Evolutionary conservation across 1,139 yeast genomes (phyloP), one percentile per base, ranked within the genome.

Genomic region (Wickerhamomyces sp.): DNA sequence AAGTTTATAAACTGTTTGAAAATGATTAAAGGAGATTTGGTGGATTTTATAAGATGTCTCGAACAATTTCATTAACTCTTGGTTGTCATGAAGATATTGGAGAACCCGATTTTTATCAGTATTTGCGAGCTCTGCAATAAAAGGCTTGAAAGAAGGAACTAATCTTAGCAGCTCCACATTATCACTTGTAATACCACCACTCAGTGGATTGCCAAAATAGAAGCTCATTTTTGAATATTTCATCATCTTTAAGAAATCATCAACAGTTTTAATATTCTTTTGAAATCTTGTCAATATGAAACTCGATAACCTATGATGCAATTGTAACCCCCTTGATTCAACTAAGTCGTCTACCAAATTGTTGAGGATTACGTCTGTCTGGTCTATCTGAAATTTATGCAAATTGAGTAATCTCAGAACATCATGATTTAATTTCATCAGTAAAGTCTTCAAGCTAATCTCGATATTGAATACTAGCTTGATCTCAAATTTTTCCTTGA

Each of bases 151-250:
- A 5, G 57, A 51, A 3, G 54, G 53, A n/a, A 49, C 26, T 45
- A 40, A 50, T 33, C 53, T 46, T 3, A 54, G 21, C 4, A 49
- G 43, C 3, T 31, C 28, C 12, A 21, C 54, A 36, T 67, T 63
- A 9, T 47, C 48, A 16, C n/a, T 22, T 17, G 50, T 47, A 20
- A 54, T 45, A 10, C 45, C 44, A 5, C 66, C 51, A 7, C 74
- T 60, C 28, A 76, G 58, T 3, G 81, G 81, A 60, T 74, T 76
- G 46, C 65, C 73, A 54, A 69, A 79, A 52, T 74, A 80, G 51
- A 76, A 77, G 9, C 70, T 63, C 82, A 79, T 77, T 46, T 75
- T 71, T 30, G 74, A 60, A 40, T 76, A 58, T 43, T 76, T 76
- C 46, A 79, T 53, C 15, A 65, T 58, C 46, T 74, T 78, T 37